phyloP scores from a whole-genome alignment of 1,284 basidiomycete genomes.

The Apiotrichum laibachii region DNA sequence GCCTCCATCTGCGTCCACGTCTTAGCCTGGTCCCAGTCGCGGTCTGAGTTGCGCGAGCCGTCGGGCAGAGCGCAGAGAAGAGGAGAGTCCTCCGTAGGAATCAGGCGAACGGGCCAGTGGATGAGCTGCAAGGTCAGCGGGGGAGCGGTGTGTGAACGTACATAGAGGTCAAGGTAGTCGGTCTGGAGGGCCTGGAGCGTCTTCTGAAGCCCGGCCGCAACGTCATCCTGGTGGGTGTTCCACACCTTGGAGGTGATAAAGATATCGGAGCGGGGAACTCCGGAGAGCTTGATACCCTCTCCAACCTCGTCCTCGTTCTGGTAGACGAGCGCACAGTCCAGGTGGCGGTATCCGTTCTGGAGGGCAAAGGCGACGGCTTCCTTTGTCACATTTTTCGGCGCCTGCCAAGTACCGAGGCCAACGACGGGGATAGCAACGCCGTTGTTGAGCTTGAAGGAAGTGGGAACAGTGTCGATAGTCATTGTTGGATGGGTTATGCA shows the following conservation, averaged over 20 bases:
- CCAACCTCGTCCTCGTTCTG: slow-evolving; percentile 68
- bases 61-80: slow-evolving; percentile 65
- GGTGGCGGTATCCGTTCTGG: slow-evolving; percentile 59
- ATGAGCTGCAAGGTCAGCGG: slow-evolving; percentile 56
- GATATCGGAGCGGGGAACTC: slow-evolving; percentile 75
- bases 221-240: slow-evolving; percentile 55
- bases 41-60: slow-evolving; percentile 66
- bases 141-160: slow-evolving; percentile 47
- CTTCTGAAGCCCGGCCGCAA: slow-evolving; percentile 67
- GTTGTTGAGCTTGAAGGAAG: slow-evolving; percentile 61
- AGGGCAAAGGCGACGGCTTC: slow-evolving; percentile 29
- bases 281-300: slow-evolving; percentile 67
- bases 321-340: slow-evolving; percentile 72
- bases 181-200: slow-evolving; percentile 68
- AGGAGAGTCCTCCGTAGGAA: slow-evolving; percentile 58
- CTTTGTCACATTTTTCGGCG: slow-evolving; percentile 1
- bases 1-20: slow-evolving; percentile 84
- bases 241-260: slow-evolving; percentile 69
- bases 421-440: slow-evolving; percentile 63
- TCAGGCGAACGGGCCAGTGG: slow-evolving; percentile 78
- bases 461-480: slow-evolving; percentile 41
- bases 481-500: background rate
- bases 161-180: slow-evolving; percentile 68
- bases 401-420: slow-evolving; percentile 57
- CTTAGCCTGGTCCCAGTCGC: slow-evolving; percentile 63